Evolutionary conservation across 1,284 basidiomycete genomes (phyloP).

Genomic region (Dichomitus squalens): DNA sequence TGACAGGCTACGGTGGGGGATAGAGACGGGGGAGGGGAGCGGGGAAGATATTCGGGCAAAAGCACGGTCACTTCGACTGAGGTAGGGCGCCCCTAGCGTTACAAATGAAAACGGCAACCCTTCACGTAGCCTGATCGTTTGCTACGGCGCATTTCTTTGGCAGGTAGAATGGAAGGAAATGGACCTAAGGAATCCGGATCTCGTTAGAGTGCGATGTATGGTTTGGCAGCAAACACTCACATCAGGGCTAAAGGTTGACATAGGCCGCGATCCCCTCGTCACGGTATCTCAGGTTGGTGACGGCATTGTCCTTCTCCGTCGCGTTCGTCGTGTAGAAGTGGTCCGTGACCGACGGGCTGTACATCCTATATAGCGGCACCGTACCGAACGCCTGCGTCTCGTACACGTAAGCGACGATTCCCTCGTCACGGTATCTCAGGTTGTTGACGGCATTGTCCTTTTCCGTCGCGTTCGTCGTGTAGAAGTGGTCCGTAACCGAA

Average conservation of each 20-base stretch:
- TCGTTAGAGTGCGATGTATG: no score
- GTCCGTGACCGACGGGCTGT: slow-evolving; percentile 2
- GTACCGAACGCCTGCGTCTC: background rate
- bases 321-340: slow-evolving; percentile 16
- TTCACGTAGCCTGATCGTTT: no score
- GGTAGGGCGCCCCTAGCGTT: no score
- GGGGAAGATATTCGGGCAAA: no score
- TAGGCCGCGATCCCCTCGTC: slow-evolving; percentile 8
- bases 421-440: slow-evolving; percentile 3
- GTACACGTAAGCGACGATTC: slow-evolving; percentile 1
- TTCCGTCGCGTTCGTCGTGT: slow-evolving; percentile 9
- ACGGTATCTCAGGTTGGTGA: background rate
- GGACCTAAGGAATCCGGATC: no score
- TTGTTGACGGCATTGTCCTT: background rate
- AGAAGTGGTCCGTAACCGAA: slow-evolving; percentile 5
- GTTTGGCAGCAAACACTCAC: background rate
- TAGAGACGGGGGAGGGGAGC: no score
- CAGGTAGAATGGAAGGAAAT: no score
- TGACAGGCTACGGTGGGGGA: no score
- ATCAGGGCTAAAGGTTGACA: background rate
- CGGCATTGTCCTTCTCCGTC: slow-evolving; percentile 3
- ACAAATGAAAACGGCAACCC: no score
- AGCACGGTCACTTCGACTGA: no score
- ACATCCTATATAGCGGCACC: slow-evolving; percentile 13
- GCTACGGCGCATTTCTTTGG: no score